A percentile compares a stretch with the other conserved stretches of the same genome.
These are phyloP conservation scores for Fennellomyces sp. DNA, from an alignment of 371 early-diverging fungal genomes.

Conservation along the genomic window DNA sequence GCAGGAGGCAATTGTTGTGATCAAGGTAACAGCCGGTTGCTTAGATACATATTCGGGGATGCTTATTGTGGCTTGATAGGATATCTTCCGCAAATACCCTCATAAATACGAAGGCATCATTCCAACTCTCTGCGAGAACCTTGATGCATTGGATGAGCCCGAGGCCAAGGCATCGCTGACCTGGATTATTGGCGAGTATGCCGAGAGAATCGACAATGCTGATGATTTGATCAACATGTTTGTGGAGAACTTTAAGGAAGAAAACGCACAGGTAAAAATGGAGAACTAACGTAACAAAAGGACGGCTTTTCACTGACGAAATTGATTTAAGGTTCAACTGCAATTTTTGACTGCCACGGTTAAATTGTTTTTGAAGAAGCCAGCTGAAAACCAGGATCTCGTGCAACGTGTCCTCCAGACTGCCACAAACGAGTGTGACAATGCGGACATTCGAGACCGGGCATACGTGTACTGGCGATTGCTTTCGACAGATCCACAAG, in stretches of 20 bases:
- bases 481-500: slow-evolving; percentile 90
- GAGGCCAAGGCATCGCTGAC: slow-evolving; percentile 95
- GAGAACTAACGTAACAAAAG: not conserved
- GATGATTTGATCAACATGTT: slow-evolving; percentile 85
- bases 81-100: slow-evolving; percentile 96
- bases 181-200: slow-evolving; percentile 98
- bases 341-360: slow-evolving; percentile 88
- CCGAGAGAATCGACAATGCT: slow-evolving; percentile 91
- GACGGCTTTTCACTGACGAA: not conserved
- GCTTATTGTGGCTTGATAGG: slow-evolving; percentile 44
- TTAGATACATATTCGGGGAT: not conserved
- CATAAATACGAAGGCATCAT: slow-evolving; percentile 91
- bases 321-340: slow-evolving; percentile 74
- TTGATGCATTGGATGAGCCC: slow-evolving; percentile 90
- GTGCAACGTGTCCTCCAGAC: slow-evolving; percentile 87
- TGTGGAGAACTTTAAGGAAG: slow-evolving; percentile 71
- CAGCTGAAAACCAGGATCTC: slow-evolving; percentile 85
- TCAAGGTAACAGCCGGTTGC: slow-evolving; percentile 47
- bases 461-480: slow-evolving; percentile 97
- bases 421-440: slow-evolving; percentile 89
- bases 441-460: slow-evolving; percentile 95
- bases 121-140: slow-evolving; percentile 84
- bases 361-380: slow-evolving; percentile 89
- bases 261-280: slow-evolving; percentile 66
- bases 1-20: slow-evolving; percentile 92